Base-by-base conservation (phyloP, 2,329 filamentous ascomycete species). In the Cryphonectria carpinicola region DNA sequence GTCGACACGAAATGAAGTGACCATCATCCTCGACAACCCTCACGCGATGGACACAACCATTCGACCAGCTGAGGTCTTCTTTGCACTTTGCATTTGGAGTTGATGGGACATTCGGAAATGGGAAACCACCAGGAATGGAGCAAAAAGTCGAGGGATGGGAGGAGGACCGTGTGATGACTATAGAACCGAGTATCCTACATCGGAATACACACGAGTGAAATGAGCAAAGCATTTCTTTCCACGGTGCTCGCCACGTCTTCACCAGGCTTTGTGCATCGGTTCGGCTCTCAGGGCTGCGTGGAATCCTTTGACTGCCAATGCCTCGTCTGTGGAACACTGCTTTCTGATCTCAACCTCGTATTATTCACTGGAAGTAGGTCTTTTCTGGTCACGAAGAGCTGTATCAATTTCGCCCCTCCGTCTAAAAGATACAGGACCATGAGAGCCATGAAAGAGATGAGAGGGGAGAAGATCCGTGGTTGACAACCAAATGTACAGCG, bases 341-440 rank as follows among this genome's bases (percentile, higher is more conserved):
- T 41, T 39, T 62, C 22, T 25, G 35, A 19, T 25, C 14, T n/a
- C 60, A 3, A 41, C 54, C 25, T 32, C 11, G 54, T 35, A 58
- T 14, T 10, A 19, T 58, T 5, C 54, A 35, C 13, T 32, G 8
- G 8, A 39, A 64, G 41, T 32, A 25, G 1, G 28, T 5, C 63
- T 22, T 14, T 5, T 13, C 5, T 60, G 4, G 35, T 41, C 4
- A 46, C 67, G 41, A 41, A 52, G 46, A 56, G n/a, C 52, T 72
- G 72, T 74, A 73, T 74, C 70, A 66, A 70, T 73, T 65, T 62
- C 65, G 65, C 66, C 65, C 70, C 66, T 72, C 58, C 72, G 70
- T 76, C 74, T 77, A 77, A 75, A 75, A 76, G n/a, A 61, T 77
- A 78, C 76, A 77, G 72, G 71, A 73, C 73, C 67, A 72, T 73